phyloP scores from a whole-genome alignment of 2,329 filamentous ascomycete genomes.

The Arthroderma uncinatum region DNA sequence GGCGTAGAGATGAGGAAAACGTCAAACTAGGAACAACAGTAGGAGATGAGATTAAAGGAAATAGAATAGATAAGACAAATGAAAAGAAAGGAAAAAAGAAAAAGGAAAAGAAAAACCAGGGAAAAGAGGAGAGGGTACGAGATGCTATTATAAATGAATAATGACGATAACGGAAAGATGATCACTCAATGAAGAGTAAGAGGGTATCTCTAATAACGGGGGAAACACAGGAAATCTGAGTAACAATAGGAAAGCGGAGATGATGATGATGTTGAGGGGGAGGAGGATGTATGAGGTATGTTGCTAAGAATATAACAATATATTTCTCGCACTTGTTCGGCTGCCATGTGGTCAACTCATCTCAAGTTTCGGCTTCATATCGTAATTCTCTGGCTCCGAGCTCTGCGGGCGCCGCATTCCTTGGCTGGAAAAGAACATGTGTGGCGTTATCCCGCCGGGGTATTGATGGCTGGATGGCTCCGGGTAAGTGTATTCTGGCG shows the following conservation, averaged over 20 bases:
- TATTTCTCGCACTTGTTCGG: not conserved
- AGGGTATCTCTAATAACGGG: constrained; percentile 3
- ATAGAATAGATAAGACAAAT: not conserved
- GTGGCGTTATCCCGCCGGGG: constrained; percentile 33
- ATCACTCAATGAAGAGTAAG: constrained; percentile 3
- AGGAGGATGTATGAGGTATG: not conserved
- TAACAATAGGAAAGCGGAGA: not conserved
- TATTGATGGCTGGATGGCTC: constrained; percentile 52
- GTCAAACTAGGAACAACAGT: not conserved
- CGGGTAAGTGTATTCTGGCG: constrained; percentile 62
- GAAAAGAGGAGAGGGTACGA: not conserved
- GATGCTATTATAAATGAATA: not conserved
- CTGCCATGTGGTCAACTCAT: not conserved
- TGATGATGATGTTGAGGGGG: not conserved
- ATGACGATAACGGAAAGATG: not conserved
- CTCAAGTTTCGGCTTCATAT: constrained; percentile 42
- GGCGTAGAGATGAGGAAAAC: not conserved
- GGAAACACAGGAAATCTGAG: not conserved
- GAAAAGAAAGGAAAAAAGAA: not conserved
- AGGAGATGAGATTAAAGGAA: not conserved
- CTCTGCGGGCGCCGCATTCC: constrained; percentile 63
- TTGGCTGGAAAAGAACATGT: constrained; percentile 59
- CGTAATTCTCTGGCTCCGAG: constrained; percentile 59
- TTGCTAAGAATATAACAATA: not conserved
- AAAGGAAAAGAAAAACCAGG: too few relatives aligned